Conservation (phyloP, 768 basidiomycete species). For the Lactifluus echinatus region DNA sequence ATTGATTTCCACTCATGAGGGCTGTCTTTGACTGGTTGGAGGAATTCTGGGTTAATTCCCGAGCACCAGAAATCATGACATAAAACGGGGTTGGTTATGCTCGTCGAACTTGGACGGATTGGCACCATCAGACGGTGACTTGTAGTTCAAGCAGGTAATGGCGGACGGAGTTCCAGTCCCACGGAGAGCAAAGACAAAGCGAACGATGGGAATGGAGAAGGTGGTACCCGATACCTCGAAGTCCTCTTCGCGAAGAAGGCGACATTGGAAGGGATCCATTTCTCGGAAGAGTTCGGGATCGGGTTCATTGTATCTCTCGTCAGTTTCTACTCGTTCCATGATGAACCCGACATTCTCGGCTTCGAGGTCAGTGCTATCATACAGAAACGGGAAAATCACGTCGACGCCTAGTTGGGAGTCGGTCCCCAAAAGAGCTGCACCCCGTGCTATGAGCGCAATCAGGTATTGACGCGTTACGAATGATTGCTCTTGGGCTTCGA, state of each 20-base stretch:
- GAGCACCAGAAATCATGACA: too few relatives aligned
- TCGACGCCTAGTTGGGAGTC: not conserved
- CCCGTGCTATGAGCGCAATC: not conserved
- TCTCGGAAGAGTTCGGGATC: not conserved
- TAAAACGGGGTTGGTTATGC: not conserved
- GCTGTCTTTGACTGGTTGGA: not conserved
- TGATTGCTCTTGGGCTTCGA: not conserved
- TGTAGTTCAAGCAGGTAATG: too few relatives aligned
- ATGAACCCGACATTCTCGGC: not conserved
- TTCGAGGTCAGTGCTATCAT: not conserved
- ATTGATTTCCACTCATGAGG: too few relatives aligned
- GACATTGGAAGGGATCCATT: not conserved
- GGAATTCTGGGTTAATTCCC: not conserved
- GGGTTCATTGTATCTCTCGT: not conserved
- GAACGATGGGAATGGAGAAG: not conserved
- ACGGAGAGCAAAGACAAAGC: conserved; percentile 34
- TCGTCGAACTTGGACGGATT: not conserved
- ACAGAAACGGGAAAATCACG: not conserved
- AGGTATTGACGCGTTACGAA: not conserved
- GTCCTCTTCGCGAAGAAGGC: not conserved
- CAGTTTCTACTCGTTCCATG: not conserved
- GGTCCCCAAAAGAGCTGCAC: not conserved
- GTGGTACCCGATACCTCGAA: too few relatives aligned
- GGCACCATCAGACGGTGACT: not conserved
- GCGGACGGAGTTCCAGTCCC: not conserved